Evolutionary conservation across 2,329 filamentous ascomycete genomes (phyloP), one percentile per base, ranked within the genome.

Genomic region (Epichloe typhina): DNA sequence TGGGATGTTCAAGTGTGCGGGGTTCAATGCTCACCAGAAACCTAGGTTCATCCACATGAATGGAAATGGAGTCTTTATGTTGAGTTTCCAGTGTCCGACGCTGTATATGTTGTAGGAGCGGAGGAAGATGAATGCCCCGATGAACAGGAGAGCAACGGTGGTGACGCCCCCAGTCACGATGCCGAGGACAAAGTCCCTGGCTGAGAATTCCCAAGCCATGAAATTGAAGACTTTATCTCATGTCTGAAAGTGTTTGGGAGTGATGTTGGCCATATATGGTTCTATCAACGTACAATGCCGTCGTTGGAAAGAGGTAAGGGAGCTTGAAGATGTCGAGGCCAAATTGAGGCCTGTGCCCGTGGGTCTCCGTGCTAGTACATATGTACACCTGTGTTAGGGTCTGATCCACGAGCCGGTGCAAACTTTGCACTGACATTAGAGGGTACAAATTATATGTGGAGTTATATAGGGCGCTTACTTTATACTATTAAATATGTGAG

Each of bases 41-140:
- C 77, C 78, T 64, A 81, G 72, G 51, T 80, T 81, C 76, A 81
- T 81, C 77, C 78, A 82, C 76, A 80, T 77, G n/a, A 68, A 69
- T 5, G 61, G 57, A 2, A 71, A 64, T 1, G 72, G 71, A 1
- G 74, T 59, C 17, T 67, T 62, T 19, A 77, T 54, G 56, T 80
- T 78, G 46, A 80, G 69, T 53, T 75, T 71, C 54, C 75, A 78
- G 66, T 80, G 77, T 17, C 75, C 72, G 6, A 80, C 63, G 1
- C 72, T 71, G 55, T 80, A 80, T 15, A 63, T 53, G 46, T 66
- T 63, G 44, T 57, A 61, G 46, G 50, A 59, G 4, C 59, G 60
- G 37, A 67, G 50, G 13, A 59, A 47, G 0, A 53, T 43, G 1
- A 61, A 46, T 3, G 57, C 54, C 3, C 54, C 36, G 4, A 59